phyloP scores from a whole-genome alignment of 345 rosid genomes.

The Melaleuca alternifolia region DNA sequence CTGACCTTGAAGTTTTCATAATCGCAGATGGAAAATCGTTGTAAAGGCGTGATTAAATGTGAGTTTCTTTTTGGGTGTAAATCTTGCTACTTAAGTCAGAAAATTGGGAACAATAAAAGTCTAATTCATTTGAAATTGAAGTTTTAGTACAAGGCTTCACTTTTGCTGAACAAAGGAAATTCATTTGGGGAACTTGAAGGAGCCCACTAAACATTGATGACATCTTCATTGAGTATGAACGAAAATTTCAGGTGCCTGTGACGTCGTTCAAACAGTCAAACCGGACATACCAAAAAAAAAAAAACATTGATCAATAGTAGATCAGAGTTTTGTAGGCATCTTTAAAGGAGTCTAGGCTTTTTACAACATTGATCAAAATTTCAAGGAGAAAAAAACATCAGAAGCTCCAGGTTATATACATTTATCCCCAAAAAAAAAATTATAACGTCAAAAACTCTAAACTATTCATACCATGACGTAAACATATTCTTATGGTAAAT shows the following conservation, averaged over 20 bases:
- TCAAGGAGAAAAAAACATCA: no score
- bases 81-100: background rate
- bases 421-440: no score
- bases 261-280: background rate
- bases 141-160: background rate
- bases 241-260: background rate
- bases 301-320: no score
- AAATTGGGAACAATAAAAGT: background rate
- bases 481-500: no score
- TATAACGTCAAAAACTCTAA: no score
- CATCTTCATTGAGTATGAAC: background rate
- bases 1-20: background rate
- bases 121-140: background rate
- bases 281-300: no score
- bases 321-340: no score
- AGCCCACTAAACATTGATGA: background rate
- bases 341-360: no score
- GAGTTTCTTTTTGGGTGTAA: background rate
- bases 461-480: no score
- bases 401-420: no score
- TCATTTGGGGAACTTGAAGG: background rate
- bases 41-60: background rate
- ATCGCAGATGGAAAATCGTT: background rate
- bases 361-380: no score
- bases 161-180: background rate